Percentiles rank a stretch among this genome's conserved stretches.
Conservation (phyloP, 2,329 filamentous ascomycete species). For the Drechslerella dactyloides region DNA sequence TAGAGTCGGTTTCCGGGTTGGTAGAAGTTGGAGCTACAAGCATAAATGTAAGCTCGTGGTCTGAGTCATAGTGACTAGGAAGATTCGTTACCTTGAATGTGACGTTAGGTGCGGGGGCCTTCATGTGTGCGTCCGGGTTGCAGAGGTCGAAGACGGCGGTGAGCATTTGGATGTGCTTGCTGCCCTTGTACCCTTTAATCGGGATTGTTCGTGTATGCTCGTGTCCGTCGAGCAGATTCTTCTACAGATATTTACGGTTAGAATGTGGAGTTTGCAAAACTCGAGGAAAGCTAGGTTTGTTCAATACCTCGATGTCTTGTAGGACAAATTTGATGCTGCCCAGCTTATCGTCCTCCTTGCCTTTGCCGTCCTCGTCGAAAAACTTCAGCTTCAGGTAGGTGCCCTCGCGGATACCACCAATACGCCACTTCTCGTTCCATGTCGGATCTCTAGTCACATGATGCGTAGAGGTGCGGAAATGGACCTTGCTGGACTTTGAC, state of each 20-base stretch:
- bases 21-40: conserved; percentile 30
- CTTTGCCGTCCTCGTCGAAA: conserved; percentile 37
- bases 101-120: conserved; percentile 26
- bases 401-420: conserved; percentile 36
- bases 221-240: conserved; percentile 22
- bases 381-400: conserved; percentile 49
- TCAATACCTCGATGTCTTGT: conserved; percentile 21
- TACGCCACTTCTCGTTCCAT: conserved; percentile 45
- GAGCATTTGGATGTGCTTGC: conserved; percentile 39
- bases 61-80: background rate
- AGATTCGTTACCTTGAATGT: conserved; percentile 24
- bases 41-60: background rate
- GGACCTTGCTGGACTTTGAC: conserved; percentile 27
- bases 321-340: conserved; percentile 42
- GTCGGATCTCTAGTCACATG: conserved; percentile 39
- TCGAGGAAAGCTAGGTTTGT: background rate
- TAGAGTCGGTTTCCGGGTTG: conserved; percentile 1
- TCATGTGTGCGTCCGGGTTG: conserved; percentile 27
- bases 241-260: conserved; percentile 4
- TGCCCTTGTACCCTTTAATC: conserved; percentile 33
- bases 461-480: conserved; percentile 45
- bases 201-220: conserved; percentile 31
- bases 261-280: background rate
- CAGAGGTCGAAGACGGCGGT: conserved; percentile 43
- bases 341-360: conserved; percentile 37